Evolutionary conservation across 164 flowering plant species (phyloP), one percentile per base, ranked within the genome.

Genomic region (Cinnamomum micranthum): DNA sequence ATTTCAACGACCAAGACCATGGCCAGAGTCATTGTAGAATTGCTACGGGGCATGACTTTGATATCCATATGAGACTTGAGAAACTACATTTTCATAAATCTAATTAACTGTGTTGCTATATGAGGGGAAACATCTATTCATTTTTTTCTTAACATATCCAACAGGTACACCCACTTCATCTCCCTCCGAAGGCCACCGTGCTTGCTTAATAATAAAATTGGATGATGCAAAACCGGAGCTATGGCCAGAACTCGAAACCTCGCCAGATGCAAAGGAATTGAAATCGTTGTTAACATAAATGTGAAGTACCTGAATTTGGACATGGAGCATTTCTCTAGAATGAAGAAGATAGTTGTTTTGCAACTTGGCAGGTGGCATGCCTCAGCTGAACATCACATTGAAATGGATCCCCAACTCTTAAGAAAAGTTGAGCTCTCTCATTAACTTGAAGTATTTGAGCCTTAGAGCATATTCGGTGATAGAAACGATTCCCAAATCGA

Each of bases 381-480:
- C 55, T 28, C 25, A 2, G 33, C 76, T 0, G 7, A 65, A 11
- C 80, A 82, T 23, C 86, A 86, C 72, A 80, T 83, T 6, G 87
- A 86, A 69, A 78, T 85, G 1, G 86, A 78, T n/a, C 59, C 47
- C 2, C 74, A 83, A 2, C 71, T 80, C 50, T 51, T 81, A 4
- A n/a, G 72, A 78, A 11, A 71, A 14, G 13, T 59, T 85, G 20
- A 59, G 41, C 41, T 50, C 11, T 10, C 41, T 74, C 77, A 71
- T 62, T 15, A 13, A 65, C 3, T 60, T 88, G 17, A 77, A 72
- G 79, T 80, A 68, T 64, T 59, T 88, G 1, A 84, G 89, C 74
- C 82, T 88, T 50, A 83, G 78, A 80, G 91, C n/a, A 89, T 2
- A 77, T 9, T 88, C 86, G 3, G 71, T 84, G 62, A 77, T 88